Evolutionary conservation across 2,329 filamentous ascomycete genomes (phyloP).

Genomic region (Pyrenochaeta sp.): DNA sequence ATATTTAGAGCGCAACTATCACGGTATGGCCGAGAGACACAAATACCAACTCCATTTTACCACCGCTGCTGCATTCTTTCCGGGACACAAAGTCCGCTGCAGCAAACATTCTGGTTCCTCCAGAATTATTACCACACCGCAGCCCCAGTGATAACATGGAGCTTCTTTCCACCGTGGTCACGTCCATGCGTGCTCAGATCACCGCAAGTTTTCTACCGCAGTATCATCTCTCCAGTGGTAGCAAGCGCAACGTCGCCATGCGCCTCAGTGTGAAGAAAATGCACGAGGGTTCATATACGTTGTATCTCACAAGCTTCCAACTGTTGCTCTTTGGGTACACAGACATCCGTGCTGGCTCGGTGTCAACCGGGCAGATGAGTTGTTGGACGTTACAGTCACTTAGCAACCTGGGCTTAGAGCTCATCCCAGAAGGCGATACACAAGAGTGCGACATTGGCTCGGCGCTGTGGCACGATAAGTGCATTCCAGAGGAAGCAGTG

Average conservation of each 20-base stretch:
- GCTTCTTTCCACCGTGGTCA: background rate
- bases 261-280: constrained; percentile 10
- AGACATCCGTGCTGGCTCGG: constrained; percentile 11
- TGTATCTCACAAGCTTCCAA: constrained; percentile 24
- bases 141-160: too few relatives aligned
- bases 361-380: constrained; percentile 7
- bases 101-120: too few relatives aligned
- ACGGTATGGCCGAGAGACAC: constrained; percentile 14
- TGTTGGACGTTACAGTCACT: constrained; percentile 25
- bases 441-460: too few relatives aligned
- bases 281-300: constrained; percentile 1
- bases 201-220: constrained; percentile 10
- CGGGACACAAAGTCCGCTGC: too few relatives aligned
- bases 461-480: too few relatives aligned
- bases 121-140: too few relatives aligned
- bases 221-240: constrained; percentile 3
- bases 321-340: constrained; percentile 24
- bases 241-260: constrained; percentile 11
- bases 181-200: constrained; percentile 4
- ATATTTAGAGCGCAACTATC: too few relatives aligned
- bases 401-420: constrained; percentile 13
- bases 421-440: too few relatives aligned
- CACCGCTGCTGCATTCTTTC: too few relatives aligned
- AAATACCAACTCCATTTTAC: too few relatives aligned
- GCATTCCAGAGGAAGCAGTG: too few relatives aligned